A percentile compares a stretch with the other conserved stretches of the same genome.
Conservation (phyloP, 1,139 yeast species). For the Candida labiduridarum region DNA sequence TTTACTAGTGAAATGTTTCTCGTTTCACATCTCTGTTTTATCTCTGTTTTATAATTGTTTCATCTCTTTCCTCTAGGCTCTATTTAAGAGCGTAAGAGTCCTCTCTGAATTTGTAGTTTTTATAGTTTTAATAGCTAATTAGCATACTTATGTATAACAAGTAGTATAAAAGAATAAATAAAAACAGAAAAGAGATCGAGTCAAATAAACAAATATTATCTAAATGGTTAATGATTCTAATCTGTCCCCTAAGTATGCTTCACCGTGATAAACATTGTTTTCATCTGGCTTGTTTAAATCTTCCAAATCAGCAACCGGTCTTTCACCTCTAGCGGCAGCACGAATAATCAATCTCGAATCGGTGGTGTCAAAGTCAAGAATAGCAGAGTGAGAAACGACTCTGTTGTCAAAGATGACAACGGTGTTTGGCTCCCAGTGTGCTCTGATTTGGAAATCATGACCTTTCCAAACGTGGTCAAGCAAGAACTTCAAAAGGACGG, state of each 20-base stretch:
- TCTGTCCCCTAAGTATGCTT: constrained; percentile 16
- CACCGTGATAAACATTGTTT: constrained; percentile 17
- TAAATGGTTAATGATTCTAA: constrained; percentile 7
- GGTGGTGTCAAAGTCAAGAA: constrained; percentile 58
- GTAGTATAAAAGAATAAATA: neutral
- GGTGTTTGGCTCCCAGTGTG: constrained; percentile 48
- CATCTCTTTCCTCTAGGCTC: no score
- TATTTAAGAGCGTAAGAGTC: no score
- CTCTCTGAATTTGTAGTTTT: neutral
- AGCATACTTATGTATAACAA: neutral
- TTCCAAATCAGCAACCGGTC: constrained; percentile 36
- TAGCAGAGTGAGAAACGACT: constrained; percentile 63
- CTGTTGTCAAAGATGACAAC: constrained; percentile 78
- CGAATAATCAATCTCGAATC: constrained; percentile 67
- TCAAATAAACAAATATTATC: neutral
- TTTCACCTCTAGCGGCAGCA: constrained; percentile 66
- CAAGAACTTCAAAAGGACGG: constrained; percentile 54
- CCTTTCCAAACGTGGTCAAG: constrained; percentile 49
- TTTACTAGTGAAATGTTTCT: no score
- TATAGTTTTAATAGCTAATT: neutral
- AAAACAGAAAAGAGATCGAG: neutral
- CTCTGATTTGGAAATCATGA: constrained; percentile 45
- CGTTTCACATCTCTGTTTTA: no score
- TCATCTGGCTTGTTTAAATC: constrained; percentile 30
- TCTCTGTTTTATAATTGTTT: no score